A percentile compares a stretch with the other conserved stretches of the same genome.
Conservation (phyloP, 2,329 filamentous ascomycete species). For the Penicillium sp. region DNA sequence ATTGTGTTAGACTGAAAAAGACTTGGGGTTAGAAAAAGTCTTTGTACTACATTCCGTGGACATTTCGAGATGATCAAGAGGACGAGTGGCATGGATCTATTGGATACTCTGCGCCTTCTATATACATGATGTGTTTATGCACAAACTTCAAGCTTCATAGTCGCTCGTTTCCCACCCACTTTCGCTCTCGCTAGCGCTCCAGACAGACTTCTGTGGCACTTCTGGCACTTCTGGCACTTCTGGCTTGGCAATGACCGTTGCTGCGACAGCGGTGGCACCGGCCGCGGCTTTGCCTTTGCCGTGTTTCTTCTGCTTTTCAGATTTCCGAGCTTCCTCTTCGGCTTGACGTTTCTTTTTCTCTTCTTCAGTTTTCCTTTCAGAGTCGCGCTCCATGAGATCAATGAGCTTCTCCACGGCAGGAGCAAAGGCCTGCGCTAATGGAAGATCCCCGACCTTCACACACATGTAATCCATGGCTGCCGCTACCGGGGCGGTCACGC, state of each 20-base stretch:
- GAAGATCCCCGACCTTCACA: constrained; percentile 54
- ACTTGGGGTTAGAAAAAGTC: too few relatives aligned
- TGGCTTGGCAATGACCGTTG: constrained; percentile 4
- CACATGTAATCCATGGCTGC: constrained; percentile 62
- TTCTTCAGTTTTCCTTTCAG: constrained; percentile 26
- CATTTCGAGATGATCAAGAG: too few relatives aligned
- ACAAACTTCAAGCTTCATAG: background rate
- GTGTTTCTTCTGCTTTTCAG: constrained; percentile 20
- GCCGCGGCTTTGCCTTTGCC: constrained; percentile 6
- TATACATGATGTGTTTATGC: constrained; percentile 1
- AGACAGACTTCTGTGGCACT: constrained; percentile 8
- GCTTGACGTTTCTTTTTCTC: constrained; percentile 17
- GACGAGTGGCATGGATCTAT: too few relatives aligned
- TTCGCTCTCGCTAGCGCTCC: constrained; percentile 36
- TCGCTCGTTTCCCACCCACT: constrained; percentile 33
- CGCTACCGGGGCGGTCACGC: constrained; percentile 46
- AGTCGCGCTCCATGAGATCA: constrained; percentile 34
- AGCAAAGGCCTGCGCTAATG: constrained; percentile 52
- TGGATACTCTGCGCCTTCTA: background rate
- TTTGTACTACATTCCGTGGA: too few relatives aligned
- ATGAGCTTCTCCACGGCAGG: constrained; percentile 52
- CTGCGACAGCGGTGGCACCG: constrained; percentile 5
- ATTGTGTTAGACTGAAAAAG: too few relatives aligned
- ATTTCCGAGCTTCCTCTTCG: constrained; percentile 20
- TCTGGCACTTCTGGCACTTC: constrained; percentile 6